A percentile compares a stretch with the other conserved stretches of the same genome.
Conservation (phyloP, 78 protist genomes). For the Paulinella micropora region DNA sequence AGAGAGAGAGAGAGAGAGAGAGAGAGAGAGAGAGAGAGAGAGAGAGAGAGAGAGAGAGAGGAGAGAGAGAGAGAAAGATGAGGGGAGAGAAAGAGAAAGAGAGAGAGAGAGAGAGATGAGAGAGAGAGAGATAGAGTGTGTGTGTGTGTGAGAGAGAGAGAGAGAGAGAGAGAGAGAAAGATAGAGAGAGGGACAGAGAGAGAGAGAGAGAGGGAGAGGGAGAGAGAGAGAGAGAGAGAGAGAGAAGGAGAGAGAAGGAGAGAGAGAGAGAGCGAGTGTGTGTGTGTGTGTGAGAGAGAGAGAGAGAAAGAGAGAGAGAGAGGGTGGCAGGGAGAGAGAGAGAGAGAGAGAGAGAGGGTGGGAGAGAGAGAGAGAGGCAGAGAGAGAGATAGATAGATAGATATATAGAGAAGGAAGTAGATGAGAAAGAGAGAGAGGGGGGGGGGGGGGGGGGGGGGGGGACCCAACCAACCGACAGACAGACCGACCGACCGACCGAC, state of each 20-base stretch:
- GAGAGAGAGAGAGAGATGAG: neutral
- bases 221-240: neutral
- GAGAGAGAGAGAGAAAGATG: neutral
- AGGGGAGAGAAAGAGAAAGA: neutral
- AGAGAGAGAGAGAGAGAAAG: constrained; percentile 1
- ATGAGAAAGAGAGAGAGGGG: neutral
- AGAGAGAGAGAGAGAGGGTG: neutral
- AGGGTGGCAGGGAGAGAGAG: neutral
- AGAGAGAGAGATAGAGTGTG: neutral
- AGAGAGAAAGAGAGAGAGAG: neutral
- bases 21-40: neutral
- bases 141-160: neutral
- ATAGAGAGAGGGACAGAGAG: neutral
- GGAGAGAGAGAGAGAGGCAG: neutral
- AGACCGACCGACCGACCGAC: no score
- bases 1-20: neutral
- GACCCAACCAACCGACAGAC: no score
- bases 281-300: neutral
- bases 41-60: neutral
- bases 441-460: neutral
- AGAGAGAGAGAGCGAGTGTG: neutral
- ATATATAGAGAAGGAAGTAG: neutral
- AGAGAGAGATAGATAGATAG: neutral
- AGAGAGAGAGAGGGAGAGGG: neutral
- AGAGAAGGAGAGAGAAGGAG: neutral